A percentile compares a stretch with the other conserved stretches of the same genome.
Conservation (phyloP, 2,329 filamentous ascomycete species). For the Parasarocladium wereldwijsianum region DNA sequence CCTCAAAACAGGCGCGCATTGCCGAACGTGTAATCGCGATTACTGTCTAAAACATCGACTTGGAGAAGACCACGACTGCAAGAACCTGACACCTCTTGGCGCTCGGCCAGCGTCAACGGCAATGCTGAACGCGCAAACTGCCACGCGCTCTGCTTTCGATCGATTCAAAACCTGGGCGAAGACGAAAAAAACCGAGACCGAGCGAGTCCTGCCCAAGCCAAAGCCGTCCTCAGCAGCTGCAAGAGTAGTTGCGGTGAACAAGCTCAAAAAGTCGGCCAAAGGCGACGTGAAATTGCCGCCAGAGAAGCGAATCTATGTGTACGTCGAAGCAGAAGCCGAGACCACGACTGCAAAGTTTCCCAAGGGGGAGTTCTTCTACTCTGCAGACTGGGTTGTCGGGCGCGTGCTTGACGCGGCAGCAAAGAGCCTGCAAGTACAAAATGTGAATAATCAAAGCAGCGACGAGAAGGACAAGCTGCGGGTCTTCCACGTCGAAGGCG, state of each 20-base stretch:
- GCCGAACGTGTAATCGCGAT: constrained; percentile 52
- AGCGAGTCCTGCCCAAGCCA: constrained; percentile 42
- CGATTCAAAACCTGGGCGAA: constrained; percentile 69
- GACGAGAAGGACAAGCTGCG: constrained; percentile 68
- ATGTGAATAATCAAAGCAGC: constrained; percentile 65
- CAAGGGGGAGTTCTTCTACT: constrained; percentile 68
- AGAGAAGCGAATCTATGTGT: constrained; percentile 81
- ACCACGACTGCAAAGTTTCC: constrained; percentile 75
- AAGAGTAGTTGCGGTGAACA: constrained; percentile 54
- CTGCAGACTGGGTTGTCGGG: constrained; percentile 79
- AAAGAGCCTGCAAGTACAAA: constrained; percentile 61
- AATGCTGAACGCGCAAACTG: constrained; percentile 37
- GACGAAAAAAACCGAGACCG: constrained; percentile 53
- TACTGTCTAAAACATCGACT: constrained; percentile 71
- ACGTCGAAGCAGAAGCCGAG: constrained; percentile 79
- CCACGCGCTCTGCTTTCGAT: constrained; percentile 59
- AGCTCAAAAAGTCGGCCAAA: constrained; percentile 75
- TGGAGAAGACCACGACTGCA: constrained; percentile 72
- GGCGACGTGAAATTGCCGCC: constrained; percentile 68
- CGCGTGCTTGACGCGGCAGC: constrained; percentile 67
- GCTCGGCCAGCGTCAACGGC: constrained; percentile 23
- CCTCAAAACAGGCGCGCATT: constrained; percentile 55
- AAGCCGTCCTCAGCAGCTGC: constrained; percentile 49
- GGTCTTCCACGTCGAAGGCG: constrained; percentile 87
- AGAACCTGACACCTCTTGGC: constrained; percentile 49